phyloP scores from a whole-genome alignment of 805 yeast species.

The Wickerhamiella hasegawae region DNA sequence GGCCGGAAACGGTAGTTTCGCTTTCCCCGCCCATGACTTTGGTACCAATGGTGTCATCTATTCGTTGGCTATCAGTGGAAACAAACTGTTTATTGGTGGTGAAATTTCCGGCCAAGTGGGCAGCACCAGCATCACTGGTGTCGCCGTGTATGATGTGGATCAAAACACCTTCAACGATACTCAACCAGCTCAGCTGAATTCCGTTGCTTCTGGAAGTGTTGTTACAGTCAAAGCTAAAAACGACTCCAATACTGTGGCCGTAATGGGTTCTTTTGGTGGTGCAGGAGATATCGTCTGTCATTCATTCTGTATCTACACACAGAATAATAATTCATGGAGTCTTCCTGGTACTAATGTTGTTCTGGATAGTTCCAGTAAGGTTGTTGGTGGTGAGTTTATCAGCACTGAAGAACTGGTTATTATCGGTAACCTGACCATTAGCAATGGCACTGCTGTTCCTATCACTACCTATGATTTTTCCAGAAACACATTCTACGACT shows the following conservation, averaged over 20 bases:
- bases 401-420: constrained; percentile 26
- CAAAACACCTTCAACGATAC: constrained; percentile 26
- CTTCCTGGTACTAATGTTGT: constrained; percentile 37
- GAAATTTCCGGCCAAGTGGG: background rate
- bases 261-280: constrained; percentile 32
- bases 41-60: constrained; percentile 12
- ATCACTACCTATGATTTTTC: constrained; percentile 41
- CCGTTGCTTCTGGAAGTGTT: constrained; percentile 13
- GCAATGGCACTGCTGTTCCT: constrained; percentile 24
- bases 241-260: constrained; percentile 19
- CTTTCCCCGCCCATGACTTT: constrained; percentile 12
- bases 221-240: constrained; percentile 26
- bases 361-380: constrained; percentile 31
- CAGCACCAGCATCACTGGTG: constrained; percentile 22
- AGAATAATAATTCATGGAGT: constrained; percentile 19
- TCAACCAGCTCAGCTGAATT: constrained; percentile 33
- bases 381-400: constrained; percentile 37
- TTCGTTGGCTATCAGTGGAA: constrained; percentile 13
- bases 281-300: constrained; percentile 59
- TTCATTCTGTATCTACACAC: constrained; percentile 54
- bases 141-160: constrained; percentile 37
- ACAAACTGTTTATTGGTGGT: constrained; percentile 21
- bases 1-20: constrained; percentile 14
- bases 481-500: constrained; percentile 16
- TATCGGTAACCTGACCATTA: constrained; percentile 32